These are phyloP conservation scores for Clitopilus hobsonii DNA, from an alignment of 768 basidiomycete genomes.

Conservation along the genomic window DNA sequence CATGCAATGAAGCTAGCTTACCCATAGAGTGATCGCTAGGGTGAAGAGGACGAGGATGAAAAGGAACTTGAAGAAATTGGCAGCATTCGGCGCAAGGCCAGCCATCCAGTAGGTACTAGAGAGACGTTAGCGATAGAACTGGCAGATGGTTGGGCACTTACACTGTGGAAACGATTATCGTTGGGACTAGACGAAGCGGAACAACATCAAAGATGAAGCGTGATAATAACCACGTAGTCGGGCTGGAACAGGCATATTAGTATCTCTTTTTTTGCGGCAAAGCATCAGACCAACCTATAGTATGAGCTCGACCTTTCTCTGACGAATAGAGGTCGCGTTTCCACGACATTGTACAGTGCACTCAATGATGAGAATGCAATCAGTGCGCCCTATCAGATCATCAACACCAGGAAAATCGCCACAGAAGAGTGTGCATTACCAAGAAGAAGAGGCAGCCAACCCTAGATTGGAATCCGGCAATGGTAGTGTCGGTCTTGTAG, in stretches of 20 bases:
- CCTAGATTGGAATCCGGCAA: conserved; percentile 91
- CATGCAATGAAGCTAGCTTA: conserved; percentile 29
- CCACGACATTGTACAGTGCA: conserved; percentile 84
- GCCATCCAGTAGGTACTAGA: conserved; percentile 92
- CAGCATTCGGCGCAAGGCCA: conserved; percentile 72
- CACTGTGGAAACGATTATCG: conserved; percentile 83
- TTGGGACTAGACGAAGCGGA: conserved; percentile 85
- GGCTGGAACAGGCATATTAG: conserved; percentile 37
- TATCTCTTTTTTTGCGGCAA: neutral
- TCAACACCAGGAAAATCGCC: too few relatives aligned
- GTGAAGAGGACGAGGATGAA: conserved; percentile 85
- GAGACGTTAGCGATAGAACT: conserved; percentile 5
- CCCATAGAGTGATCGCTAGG: conserved; percentile 82
- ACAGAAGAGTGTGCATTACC: too few relatives aligned
- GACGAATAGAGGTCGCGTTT: conserved; percentile 80
- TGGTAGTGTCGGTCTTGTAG: conserved; percentile 71
- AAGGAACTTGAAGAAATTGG: conserved; percentile 92
- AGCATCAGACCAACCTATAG: conserved; percentile 56
- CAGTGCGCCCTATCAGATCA: conserved; percentile 62
- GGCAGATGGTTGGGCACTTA: conserved; percentile 28
- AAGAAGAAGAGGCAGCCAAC: conserved; percentile 96
- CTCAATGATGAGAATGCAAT: conserved; percentile 90
- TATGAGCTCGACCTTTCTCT: conserved; percentile 83
- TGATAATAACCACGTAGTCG: conserved; percentile 88
- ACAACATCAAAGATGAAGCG: conserved; percentile 86